Evolutionary conservation across 106 monocot genomes (phyloP), one percentile per base, ranked within the genome.

Genomic region (Phalaenopsis aphrodite): DNA sequence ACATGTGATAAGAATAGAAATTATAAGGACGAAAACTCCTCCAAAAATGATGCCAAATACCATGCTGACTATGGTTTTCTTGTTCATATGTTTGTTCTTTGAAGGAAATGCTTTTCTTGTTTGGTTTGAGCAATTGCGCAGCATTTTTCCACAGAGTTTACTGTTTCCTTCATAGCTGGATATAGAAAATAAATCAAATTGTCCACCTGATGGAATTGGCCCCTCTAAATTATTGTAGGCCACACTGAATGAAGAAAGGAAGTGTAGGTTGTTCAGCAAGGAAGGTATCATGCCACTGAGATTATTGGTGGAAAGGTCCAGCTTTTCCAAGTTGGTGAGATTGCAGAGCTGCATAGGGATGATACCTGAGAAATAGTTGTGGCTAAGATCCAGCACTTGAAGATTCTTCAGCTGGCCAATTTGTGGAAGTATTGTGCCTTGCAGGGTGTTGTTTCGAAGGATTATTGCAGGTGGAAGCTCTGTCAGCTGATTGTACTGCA

Each of bases 211-310:
- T 14, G 76, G 76, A 76, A 76, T 49, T 12, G 76, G 24, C 9
- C 76, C 76, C 76, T 76, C 76, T 48, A 76, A 30, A 76, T 76
- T 49, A 30, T 76, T 76, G 76, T 76, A 24, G 52, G 48, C n/a
- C 24, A 76, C 76, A 19, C 52, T 49, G 76, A 76, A 76, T 10
- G 76, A 76, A 48, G 48, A 23, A 21, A 76, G 49, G 49, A 76
- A 76, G 23, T 76, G 75, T 36, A 82, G 76, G 30, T 36, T 76
- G 47, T 47, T 76, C 3, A 82, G 30, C 76, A 24, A 41, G 24
- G 61, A 76, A 23, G 82, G 82, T 45, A 82, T 76, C 30, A 76
- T 36, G 16, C 82, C 82, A 41, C 43, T 55, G 11, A 82, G 46
- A 36, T 65, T 43, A 65, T 82, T 82, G 10, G 43, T 24, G 8